Base-by-base conservation (phyloP, 805 yeast species). In the Wickerhamiella shivajii region DNA sequence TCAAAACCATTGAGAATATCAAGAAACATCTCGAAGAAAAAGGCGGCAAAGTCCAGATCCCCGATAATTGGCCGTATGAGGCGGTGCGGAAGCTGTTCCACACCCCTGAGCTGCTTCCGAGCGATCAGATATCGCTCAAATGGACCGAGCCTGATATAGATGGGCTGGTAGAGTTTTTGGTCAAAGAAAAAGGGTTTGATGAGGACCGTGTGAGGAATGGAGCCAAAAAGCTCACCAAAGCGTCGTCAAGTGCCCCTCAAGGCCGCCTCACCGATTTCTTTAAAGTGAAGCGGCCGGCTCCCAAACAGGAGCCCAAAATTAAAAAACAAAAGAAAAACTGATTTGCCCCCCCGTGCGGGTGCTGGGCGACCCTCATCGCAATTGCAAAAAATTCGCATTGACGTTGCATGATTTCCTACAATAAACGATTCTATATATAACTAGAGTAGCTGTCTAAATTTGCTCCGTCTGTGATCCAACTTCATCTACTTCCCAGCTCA, bases 191-290 rank as follows among this genome's bases (percentile, higher is more conserved):
- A 52, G 94, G 94, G 0, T 90, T 90, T 56, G 77, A 75, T 42
- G 98, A 90, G 50, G 96, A 87, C 32, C 67, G 98, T 51, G 81
- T 90, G 12, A 71, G 74, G 44, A 68, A 77, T 38, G 98, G 96
- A 24, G 85, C 85, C 5, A 80, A 72, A 25, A 77, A 87, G 54
- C 65, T 90, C 46, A 69, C 71, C 44, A 90, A 90, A 54, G 90
- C 83, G 6, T 61, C 80, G 41, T 81, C 81, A 48, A 64, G 77
- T 2, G 87, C 92, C 2, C 77, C 79, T 2, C 98, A 90, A 53
- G 95, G 90, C 5, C 69, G 97, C 45, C 57, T 87, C 18, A 96
- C 90, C 51, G 92, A 94, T 1, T 90, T 90, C 50, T 90, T 90
- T 59, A 71, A 73, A 47, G 81, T 74, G 2, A 38, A 38, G 19